Evolutionary conservation across 2,329 filamentous ascomycete species (phyloP).

Genomic region (Esteya vermicola): DNA sequence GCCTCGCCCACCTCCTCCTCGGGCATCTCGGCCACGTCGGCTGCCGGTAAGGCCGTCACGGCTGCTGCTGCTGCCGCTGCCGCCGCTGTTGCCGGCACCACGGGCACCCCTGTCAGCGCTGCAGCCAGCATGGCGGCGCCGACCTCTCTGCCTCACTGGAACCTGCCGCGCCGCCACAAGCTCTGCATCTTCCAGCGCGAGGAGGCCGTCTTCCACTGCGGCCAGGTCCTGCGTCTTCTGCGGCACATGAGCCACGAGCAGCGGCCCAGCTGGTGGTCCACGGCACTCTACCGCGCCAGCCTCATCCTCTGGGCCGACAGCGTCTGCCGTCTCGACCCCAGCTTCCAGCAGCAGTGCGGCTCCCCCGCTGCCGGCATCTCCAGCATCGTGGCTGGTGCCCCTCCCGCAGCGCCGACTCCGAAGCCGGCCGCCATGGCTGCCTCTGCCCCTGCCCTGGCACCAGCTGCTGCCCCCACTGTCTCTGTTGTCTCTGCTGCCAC

Average conservation of each 20-base stretch:
- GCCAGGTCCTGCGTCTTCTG: constrained; percentile 50
- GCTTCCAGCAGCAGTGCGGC: constrained; percentile 16
- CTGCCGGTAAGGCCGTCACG: too few relatives aligned
- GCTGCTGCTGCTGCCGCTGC: too few relatives aligned
- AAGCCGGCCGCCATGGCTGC: too few relatives aligned
- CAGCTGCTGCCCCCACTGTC: neutral
- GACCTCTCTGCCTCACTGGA: constrained; percentile 30
- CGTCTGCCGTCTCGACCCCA: constrained; percentile 31
- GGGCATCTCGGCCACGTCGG: too few relatives aligned
- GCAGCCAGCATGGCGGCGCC: too few relatives aligned
- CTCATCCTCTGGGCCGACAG: constrained; percentile 50
- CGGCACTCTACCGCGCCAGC: constrained; percentile 52
- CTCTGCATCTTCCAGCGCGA: constrained; percentile 49
- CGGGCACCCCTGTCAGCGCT: too few relatives aligned
- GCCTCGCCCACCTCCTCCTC: too few relatives aligned
- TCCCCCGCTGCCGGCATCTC: constrained; percentile 1
- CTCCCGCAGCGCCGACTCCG: too few relatives aligned
- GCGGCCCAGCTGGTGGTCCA: constrained; percentile 58
- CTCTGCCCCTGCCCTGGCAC: neutral
- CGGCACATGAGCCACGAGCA: constrained; percentile 43
- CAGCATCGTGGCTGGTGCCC: too few relatives aligned
- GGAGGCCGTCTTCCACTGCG: constrained; percentile 52
- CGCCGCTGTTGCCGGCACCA: too few relatives aligned
- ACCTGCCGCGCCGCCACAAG: constrained; percentile 40
- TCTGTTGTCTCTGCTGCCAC: neutral